Base-by-base conservation (phyloP, 2,329 filamentous ascomycete genomes). In the Fusarium sambucinum region DNA sequence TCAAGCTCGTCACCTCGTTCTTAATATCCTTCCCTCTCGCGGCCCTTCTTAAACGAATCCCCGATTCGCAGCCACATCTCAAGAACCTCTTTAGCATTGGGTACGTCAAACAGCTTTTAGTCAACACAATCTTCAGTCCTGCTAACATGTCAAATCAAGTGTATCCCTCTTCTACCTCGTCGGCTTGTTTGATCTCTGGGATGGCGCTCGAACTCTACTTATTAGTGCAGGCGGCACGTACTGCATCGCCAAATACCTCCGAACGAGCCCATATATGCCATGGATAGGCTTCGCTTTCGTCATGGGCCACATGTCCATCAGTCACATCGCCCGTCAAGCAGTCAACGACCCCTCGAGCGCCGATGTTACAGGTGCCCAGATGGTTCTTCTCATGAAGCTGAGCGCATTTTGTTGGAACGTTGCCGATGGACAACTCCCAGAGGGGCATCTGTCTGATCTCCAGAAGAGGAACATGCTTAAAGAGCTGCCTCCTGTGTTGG, bases 361-460 rank as follows among this genome's bases (percentile, higher is more conserved):
- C 61, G 96, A 99, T 77, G 94, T 99, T 71, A 97, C 95, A 1
- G 94, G 92, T 40, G 94, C 95, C 2, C 96, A 99, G 79, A 99
- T 99, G 96, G 96, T 99, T 33, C 82, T 98, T 72, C 90, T 98
- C 67, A 99, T 99, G 93, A 99, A 99, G 80, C 88, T 99, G 35
- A 93, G 90, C 23, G 92, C 95, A 7, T 99, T 99, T 77, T 97
- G 93, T 82, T 99, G 96, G 96, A 98, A 98, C 77, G 90, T 98
- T 11, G 94, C 96, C 74, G 96, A 99, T 78, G 96, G 96, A 21
- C 89, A 90, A 60, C 85, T 97, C 21, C 89, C 93, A 5, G 88
- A 91, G 19, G 86, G 90, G 42, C 88, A 94, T 59, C 87, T 99
- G n/a, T 92, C 92, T 1, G 92, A 96, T 50, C 88, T 91, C 45